Percentiles rank a stretch among this genome's conserved stretches.
Conservation (phyloP, 108 stramenopile genomes). For the Cyclotella choctawhatcheeana region DNA sequence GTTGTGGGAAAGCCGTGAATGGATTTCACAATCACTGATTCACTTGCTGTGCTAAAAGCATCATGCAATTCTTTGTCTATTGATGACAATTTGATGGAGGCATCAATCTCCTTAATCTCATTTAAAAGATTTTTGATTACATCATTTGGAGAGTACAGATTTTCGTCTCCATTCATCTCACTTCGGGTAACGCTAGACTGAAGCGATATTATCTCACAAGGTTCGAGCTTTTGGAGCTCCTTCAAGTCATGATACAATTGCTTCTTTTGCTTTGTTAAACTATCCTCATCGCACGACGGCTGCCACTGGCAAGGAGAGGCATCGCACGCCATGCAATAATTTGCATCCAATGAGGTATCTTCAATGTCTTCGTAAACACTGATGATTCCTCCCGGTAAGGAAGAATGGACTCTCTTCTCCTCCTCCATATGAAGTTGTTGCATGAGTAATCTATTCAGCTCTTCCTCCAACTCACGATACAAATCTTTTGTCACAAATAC, state of each 20-base stretch:
- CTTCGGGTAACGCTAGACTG: conserved; percentile 20
- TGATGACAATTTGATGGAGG: not conserved
- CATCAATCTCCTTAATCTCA: conserved; percentile 27
- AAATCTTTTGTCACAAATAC: conserved; percentile 18
- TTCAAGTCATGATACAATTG: conserved; percentile 19
- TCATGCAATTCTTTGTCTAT: conserved; percentile 36
- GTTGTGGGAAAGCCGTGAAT: conserved; percentile 39
- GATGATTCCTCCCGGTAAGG: not conserved
- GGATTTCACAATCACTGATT: conserved; percentile 29
- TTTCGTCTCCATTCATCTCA: conserved; percentile 20
- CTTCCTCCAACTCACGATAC: conserved; percentile 12
- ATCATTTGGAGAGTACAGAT: conserved; percentile 15
- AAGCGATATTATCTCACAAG: not conserved
- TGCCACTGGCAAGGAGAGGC: conserved; percentile 28
- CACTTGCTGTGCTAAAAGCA: conserved; percentile 13
- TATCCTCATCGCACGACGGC: conserved; percentile 21
- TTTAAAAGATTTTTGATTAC: conserved; percentile 19
- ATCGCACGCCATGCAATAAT: conserved; percentile 10
- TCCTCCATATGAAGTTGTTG: conserved; percentile 18
- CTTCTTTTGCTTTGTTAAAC: conserved; percentile 22
- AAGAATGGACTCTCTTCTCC: not conserved
- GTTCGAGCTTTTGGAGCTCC: conserved; percentile 4
- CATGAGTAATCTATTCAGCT: conserved; percentile 27
- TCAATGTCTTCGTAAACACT: not conserved
- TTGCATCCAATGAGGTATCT: not conserved